A percentile compares a stretch with the other conserved stretches of the same genome.
Evolutionary conservation across 352 stramenopile genomes (phyloP).

Genomic region (Phytopythium kandeliae): DNA sequence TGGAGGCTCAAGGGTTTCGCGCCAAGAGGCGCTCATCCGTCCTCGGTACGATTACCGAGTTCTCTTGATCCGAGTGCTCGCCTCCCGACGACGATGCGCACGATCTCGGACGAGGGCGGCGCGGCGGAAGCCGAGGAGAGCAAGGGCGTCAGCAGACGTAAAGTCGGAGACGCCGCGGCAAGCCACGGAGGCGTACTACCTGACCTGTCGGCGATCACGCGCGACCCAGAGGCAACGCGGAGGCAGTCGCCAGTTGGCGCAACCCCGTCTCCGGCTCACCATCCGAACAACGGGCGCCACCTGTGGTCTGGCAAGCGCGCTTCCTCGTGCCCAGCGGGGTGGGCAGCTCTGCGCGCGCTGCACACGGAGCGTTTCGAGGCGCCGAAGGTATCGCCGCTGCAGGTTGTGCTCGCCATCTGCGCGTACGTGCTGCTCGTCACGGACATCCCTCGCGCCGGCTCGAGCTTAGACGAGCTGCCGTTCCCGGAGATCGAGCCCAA

Average conservation of each 20-base stretch:
- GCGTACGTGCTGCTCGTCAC: conserved; percentile 41
- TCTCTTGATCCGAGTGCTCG: no score
- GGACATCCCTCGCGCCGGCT: conserved; percentile 29
- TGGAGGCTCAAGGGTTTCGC: no score
- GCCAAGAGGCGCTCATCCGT: no score
- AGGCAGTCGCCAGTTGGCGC: neutral
- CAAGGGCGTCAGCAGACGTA: neutral
- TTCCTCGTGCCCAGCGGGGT: neutral
- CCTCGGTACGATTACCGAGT: no score
- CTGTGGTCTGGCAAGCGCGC: neutral
- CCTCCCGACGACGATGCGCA: no score
- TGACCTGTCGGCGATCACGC: conserved; percentile 3
- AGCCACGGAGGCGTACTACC: neutral
- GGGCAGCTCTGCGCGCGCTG: conserved; percentile 1
- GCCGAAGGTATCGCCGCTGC: conserved; percentile 9
- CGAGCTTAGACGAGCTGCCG: conserved; percentile 29
- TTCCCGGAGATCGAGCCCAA: conserved; percentile 46
- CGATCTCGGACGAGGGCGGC: neutral
- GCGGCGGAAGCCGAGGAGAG: neutral
- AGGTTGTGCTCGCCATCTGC: conserved; percentile 28
- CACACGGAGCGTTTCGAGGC: conserved; percentile 6
- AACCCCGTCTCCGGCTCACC: neutral
- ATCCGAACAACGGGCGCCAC: neutral
- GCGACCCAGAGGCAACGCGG: conserved; percentile 5
- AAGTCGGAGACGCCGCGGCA: neutral